Base-by-base conservation (phyloP, 805 yeast species). In the Hyphopichia homilentoma region DNA sequence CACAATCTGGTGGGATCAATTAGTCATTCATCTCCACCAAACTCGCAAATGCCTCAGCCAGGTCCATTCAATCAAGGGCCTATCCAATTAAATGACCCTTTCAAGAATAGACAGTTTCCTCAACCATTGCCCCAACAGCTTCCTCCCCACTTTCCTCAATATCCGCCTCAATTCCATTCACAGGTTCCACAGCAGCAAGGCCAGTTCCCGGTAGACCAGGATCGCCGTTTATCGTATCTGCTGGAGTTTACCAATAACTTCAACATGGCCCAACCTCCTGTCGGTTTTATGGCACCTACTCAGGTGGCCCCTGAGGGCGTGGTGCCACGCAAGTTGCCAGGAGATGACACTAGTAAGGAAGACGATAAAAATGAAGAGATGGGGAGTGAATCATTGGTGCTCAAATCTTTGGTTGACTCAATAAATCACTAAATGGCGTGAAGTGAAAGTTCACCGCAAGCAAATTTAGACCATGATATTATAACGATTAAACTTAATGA, bases 331-430 rank as follows among this genome's bases (percentile, higher is more conserved):
- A 15, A 42, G 39, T 18, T 42, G 32, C 25, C 18, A 27, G 29
- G 20, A 18, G 17, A 14, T 7, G 16, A 9, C 14, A 7, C 11
- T 24, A 15, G 26, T 12, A 23, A 32, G 4, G 16, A 17, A 11
- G 29, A 34, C n/a, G 34, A 25, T n/a, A 18, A 11, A 11, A 32
- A 26, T 7, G 20, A 21, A 20, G 29, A 32, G 24, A 22, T 25
- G 11, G 32, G 16, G 6, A 32, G 36, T 7, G 54, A 43, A 20
- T 49, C 55, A 32, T 56, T 59, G 35, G 65, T 65, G 33, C 48
- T 63, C 42, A 57, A 64, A 41, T 58, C 66, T 12, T 56, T 65
- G 38, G 70, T 65, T 29, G 70, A 65, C 36, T 63, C 66, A 16
- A 59, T 65, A 25, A 59, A 64, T 43, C 59, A 59, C 33, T 61